A percentile compares a stretch with the other conserved stretches of the same genome.
These are phyloP conservation scores for Rubus parviflorus DNA, from an alignment of 306 rosid genomes.

Conservation along the genomic window DNA sequence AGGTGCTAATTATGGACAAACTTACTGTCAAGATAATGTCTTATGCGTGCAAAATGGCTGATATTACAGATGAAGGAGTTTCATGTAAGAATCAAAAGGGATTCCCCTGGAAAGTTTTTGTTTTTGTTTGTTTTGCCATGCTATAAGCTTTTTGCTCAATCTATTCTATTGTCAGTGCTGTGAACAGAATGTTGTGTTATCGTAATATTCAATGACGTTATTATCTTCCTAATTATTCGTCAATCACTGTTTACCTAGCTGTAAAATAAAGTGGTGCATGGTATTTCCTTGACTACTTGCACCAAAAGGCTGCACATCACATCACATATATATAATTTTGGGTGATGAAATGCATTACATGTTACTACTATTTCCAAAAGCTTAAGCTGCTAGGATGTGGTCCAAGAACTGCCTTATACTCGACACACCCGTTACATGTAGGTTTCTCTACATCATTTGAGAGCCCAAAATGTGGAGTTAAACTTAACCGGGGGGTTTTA, in stretches of 20 bases:
- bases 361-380: background rate
- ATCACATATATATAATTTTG: background rate
- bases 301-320: background rate
- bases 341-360: background rate
- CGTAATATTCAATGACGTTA: background rate
- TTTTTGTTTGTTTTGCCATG: background rate
- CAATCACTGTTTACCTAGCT: background rate
- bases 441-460: background rate
- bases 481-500: background rate
- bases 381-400: background rate
- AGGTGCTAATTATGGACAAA: slow-evolving; percentile 98
- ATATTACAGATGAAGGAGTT: slow-evolving; percentile 93
- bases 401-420: background rate
- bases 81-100: slow-evolving; percentile 67
- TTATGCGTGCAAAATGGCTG: slow-evolving; percentile 95
- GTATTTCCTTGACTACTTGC: background rate
- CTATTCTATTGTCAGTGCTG: background rate
- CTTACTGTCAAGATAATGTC: slow-evolving; percentile 96
- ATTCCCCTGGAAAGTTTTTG: background rate
- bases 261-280: background rate
- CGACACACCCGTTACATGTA: background rate
- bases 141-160: slow-evolving; percentile 15
- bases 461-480: background rate
- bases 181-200: background rate
- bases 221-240: background rate